phyloP scores from a whole-genome alignment of 2,329 filamentous ascomycete species.

The Penicillium sp. region DNA sequence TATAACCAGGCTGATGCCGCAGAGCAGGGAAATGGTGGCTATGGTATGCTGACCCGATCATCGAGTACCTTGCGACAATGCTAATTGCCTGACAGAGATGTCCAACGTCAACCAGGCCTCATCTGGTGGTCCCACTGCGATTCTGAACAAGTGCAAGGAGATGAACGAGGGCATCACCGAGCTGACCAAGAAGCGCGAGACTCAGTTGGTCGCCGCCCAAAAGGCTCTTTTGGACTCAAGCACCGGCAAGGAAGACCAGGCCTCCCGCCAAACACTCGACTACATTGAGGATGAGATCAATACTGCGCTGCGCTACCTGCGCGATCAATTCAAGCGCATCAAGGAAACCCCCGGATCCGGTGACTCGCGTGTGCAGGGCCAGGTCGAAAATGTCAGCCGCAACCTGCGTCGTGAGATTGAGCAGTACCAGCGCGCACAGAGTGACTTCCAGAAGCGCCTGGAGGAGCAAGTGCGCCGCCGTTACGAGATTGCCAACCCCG shows the following conservation, averaged over 20 bases:
- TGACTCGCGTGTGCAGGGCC: constrained; percentile 70
- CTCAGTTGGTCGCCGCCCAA: constrained; percentile 56
- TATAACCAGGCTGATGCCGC: constrained; percentile 32
- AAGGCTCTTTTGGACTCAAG: constrained; percentile 76
- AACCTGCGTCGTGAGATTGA: constrained; percentile 78
- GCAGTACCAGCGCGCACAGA: constrained; percentile 77
- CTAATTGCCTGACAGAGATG: constrained; percentile 43
- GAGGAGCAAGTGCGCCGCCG: constrained; percentile 84
- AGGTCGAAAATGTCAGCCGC: constrained; percentile 78
- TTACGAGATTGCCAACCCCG: constrained; percentile 83
- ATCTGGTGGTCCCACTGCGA: constrained; percentile 65
- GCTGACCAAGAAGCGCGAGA: constrained; percentile 62
- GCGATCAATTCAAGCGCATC: constrained; percentile 74
- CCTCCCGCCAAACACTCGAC: constrained; percentile 69
- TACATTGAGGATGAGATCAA: constrained; percentile 75
- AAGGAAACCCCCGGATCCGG: constrained; percentile 78
- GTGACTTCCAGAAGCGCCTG: constrained; percentile 74
- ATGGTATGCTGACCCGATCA: constrained; percentile 31
- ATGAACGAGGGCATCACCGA: constrained; percentile 75
- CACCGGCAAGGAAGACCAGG: constrained; percentile 64
- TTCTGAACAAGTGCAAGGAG: constrained; percentile 80
- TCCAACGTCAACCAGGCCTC: constrained; percentile 29
- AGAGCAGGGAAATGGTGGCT: constrained; percentile 38
- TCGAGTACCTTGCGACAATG: constrained; percentile 12
- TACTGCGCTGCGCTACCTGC: constrained; percentile 75